Conservation (phyloP, 345 rosid genomes). For the Brassica nigra region DNA sequence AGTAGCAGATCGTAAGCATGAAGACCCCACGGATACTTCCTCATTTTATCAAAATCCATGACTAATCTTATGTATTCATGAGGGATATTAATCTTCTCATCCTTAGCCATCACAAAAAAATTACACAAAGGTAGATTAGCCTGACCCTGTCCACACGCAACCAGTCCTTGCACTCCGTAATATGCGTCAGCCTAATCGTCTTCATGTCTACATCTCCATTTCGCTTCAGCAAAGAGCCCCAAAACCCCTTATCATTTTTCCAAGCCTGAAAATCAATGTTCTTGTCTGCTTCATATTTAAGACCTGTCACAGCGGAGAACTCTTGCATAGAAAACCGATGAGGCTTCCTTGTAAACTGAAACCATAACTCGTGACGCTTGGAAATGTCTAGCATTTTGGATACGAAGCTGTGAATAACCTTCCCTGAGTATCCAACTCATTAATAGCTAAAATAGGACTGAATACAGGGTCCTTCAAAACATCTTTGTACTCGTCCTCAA, state of each 20-base stretch:
- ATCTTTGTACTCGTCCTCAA: background rate
- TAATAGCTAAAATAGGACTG: background rate
- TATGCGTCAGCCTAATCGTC: background rate
- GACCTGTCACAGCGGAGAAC: background rate
- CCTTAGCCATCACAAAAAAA: background rate
- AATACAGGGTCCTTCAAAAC: background rate
- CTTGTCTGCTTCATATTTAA: background rate
- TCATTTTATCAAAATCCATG: background rate
- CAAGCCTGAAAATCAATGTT: background rate
- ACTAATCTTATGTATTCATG: background rate
- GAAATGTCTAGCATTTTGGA: background rate
- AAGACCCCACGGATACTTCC: background rate
- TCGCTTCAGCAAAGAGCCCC: background rate
- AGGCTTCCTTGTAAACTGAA: background rate
- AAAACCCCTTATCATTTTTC: background rate
- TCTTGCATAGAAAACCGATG: background rate
- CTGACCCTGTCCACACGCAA: background rate
- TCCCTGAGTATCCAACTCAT: background rate
- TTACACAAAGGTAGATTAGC: background rate
- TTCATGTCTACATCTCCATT: background rate
- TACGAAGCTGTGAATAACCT: background rate
- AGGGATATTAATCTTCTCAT: background rate
- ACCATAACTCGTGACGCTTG: background rate
- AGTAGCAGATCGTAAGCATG: background rate
- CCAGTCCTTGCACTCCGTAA: background rate